Base-by-base conservation (phyloP, 2,329 filamentous ascomycete species). In the Aphanoascus verrucosus region DNA sequence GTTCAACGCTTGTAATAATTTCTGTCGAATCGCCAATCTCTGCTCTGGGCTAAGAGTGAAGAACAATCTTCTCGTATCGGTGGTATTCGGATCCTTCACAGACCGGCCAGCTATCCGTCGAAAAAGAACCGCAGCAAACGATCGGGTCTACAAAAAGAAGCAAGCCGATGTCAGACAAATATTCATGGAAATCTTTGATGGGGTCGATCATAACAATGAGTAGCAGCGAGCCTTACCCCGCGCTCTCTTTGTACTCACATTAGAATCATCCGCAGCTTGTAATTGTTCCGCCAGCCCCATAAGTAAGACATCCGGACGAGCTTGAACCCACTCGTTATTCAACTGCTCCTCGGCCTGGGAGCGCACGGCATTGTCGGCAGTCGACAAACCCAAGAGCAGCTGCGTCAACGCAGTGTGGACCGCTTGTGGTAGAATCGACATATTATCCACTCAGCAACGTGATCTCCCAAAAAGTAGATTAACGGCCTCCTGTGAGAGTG, bases 251-350 rank as follows among this genome's bases (percentile, higher is more conserved):
- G 56, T 50, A 72, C 80, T 71, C 78, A 93, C 88, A 56, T 80
- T 77, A 61, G 81, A 75, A 65, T 91, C 83, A 61, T 81, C 80
- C n/a, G 86, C 82, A 59, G 79, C 82, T 64, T 87, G 83, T 62
- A 95, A 83, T 72, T 97, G 91, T 74, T 97, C 93, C 40, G 86
- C 90, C 63, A 98, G 75, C 60, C 90, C 93, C 85, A 97, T 93
- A 67, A 98, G 75, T 61, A 97, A 77, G 62, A 94, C 79, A 64
- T 96, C 90, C 35, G 93, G 90, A 57, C 86, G 81, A 54, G 81
- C 78, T 57, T 76, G 74, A 35, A 89, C 86, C 93, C 93, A 98
- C 77, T 89, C 90, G 71, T 82, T 87, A 69, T 88, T 87, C 58
- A 98, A 76, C 69, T 90, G 85, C 60, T 94, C 88, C 72, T 98